These are phyloP conservation scores for Globisporangium middletonii DNA, from an alignment of 352 stramenopile species.

Conservation along the genomic window DNA sequence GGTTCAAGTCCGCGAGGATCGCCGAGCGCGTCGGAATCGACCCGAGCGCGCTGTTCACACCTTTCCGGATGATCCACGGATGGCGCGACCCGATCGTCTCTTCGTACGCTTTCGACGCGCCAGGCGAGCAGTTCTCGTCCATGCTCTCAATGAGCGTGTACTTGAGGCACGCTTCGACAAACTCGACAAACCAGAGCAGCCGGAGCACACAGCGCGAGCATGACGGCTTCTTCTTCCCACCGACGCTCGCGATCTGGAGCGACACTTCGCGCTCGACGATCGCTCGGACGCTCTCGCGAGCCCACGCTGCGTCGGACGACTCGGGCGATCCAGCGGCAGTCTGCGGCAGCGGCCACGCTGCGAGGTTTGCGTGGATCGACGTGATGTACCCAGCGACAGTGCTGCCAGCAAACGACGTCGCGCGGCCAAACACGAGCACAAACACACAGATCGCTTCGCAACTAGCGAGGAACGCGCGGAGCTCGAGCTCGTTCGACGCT, in stretches of 20 bases:
- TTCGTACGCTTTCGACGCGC: constrained; percentile 75
- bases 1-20: constrained; percentile 47
- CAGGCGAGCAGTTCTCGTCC: constrained; percentile 58
- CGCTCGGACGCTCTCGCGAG: constrained; percentile 42
- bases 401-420: constrained; percentile 73
- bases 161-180: constrained; percentile 67
- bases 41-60: constrained; percentile 64
- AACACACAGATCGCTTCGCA: constrained; percentile 68
- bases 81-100: constrained; percentile 77
- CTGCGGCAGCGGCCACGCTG: constrained; percentile 19
- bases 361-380: constrained; percentile 62
- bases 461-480: constrained; percentile 40
- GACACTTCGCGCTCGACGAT: constrained; percentile 65
- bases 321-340: constrained; percentile 13
- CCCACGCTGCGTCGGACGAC: constrained; percentile 25
- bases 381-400: constrained; percentile 71
- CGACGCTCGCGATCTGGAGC: constrained; percentile 43
- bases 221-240: constrained; percentile 82
- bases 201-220: constrained; percentile 66
- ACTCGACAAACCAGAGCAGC: constrained; percentile 80
- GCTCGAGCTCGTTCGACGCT: constrained; percentile 30
- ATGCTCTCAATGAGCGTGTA: constrained; percentile 61
- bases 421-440: constrained; percentile 70
- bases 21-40: constrained; percentile 53
- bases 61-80: constrained; percentile 81